Conservation (phyloP, 306 rosid species). For the Quercus agrifolia region DNA sequence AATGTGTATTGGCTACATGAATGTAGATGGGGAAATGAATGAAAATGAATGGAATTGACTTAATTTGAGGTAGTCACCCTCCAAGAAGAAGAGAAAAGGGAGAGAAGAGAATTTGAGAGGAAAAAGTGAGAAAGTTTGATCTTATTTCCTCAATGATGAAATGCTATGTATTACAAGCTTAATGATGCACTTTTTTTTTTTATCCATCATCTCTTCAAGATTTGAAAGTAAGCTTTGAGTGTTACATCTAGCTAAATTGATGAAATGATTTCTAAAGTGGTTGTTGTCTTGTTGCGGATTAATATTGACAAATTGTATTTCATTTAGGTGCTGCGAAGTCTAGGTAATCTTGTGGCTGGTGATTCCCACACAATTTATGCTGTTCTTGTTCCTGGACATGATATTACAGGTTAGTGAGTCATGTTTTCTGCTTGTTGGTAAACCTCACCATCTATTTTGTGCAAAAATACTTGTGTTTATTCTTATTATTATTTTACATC, state of each 20-base stretch:
- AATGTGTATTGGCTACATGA: neutral
- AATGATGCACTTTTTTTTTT: neutral
- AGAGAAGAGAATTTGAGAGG: no score
- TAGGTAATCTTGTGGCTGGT: conserved; percentile 91
- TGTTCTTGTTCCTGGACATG: conserved; percentile 66
- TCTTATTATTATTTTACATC: neutral
- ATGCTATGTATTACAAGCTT: neutral
- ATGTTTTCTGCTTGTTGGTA: conserved; percentile 18
- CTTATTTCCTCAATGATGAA: no score
- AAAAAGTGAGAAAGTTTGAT: no score
- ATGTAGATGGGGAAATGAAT: neutral
- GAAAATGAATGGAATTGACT: no score
- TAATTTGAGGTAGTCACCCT: no score
- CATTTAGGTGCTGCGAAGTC: conserved; percentile 75
- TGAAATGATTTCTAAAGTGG: conserved; percentile 5
- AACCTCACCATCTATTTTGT: conserved; percentile 5
- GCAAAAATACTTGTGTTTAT: neutral
- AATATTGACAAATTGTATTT: conserved; percentile 32
- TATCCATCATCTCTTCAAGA: conserved; percentile 5
- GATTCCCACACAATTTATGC: conserved; percentile 54
- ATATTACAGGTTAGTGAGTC: conserved; percentile 68
- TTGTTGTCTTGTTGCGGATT: conserved; percentile 10
- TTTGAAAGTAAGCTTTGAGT: conserved; percentile 2
- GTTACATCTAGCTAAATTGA: neutral
- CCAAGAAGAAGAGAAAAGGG: no score